A percentile compares a stretch with the other conserved stretches of the same genome.
Conservation (phyloP, 345 rosid genomes). For the Citrus glauca region DNA sequence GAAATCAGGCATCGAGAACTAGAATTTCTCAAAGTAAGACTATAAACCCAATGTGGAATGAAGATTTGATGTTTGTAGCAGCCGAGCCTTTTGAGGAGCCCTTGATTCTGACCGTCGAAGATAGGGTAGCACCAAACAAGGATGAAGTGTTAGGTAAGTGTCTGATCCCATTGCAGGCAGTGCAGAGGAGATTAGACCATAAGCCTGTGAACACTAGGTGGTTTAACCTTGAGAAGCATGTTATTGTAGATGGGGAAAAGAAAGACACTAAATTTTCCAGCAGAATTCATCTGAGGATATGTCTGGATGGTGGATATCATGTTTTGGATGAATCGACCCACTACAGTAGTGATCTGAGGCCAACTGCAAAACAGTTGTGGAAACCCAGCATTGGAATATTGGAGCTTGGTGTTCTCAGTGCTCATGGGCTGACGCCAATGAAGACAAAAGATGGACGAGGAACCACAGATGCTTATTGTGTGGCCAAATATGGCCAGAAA, state of each 20-base stretch:
- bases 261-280: conserved; percentile 80
- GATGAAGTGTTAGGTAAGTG: conserved; percentile 71
- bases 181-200: conserved; percentile 84
- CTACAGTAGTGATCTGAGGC: conserved; percentile 89
- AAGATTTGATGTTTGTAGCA: conserved; percentile 90
- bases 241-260: conserved; percentile 66
- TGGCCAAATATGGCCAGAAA: conserved; percentile 96
- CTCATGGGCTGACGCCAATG: conserved; percentile 84
- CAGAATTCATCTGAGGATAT: conserved; percentile 78
- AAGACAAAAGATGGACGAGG: conserved; percentile 83
- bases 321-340: conserved; percentile 98
- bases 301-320: conserved; percentile 96
- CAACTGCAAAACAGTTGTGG: conserved; percentile 95
- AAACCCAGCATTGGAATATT: conserved; percentile 69
- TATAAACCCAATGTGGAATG: conserved; percentile 92
- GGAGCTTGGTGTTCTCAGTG: conserved; percentile 74
- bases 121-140: conserved; percentile 64
- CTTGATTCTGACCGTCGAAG: conserved; percentile 71
- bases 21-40: conserved; percentile 60
- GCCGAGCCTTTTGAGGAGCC: conserved; percentile 93
- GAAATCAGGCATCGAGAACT: conserved; percentile 68
- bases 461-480: conserved; percentile 95
- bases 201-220: conserved; percentile 68
- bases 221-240: conserved; percentile 84
- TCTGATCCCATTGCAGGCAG: conserved; percentile 47